Evolutionary conservation across 1,284 basidiomycete genomes (phyloP).

Genomic region (Peniophora sp.): DNA sequence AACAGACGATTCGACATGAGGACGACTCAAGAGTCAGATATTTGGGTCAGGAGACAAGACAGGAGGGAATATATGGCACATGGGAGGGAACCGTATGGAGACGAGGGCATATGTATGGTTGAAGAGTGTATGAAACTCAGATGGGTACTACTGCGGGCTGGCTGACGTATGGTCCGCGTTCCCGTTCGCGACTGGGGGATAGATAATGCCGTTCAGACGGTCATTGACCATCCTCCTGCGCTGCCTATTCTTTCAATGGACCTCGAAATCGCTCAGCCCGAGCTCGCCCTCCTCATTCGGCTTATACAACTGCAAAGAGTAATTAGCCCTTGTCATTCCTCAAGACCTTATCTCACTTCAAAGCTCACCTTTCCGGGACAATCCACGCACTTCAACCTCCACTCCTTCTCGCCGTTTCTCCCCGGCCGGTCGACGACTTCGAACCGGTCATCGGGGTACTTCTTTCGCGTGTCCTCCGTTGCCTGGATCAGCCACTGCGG

Average conservation of each 20-base stretch:
- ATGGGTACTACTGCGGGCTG: too few relatives aligned
- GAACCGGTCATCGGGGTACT: slow-evolving; percentile 81
- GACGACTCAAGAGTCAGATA: too few relatives aligned
- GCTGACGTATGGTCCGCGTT: background rate
- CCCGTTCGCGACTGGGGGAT: background rate
- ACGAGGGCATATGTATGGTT: background rate
- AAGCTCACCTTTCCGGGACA: slow-evolving; percentile 83
- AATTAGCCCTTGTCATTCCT: slow-evolving; percentile 12
- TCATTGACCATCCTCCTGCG: slow-evolving; percentile 56
- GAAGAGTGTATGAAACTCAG: too few relatives aligned
- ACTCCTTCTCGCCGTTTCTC: slow-evolving; percentile 55
- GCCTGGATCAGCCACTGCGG: slow-evolving; percentile 69
- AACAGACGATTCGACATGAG: too few relatives aligned
- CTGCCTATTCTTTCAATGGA: slow-evolving; percentile 77
- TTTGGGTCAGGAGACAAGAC: too few relatives aligned
- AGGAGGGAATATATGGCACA: too few relatives aligned
- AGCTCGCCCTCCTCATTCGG: slow-evolving; percentile 63
- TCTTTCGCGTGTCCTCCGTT: slow-evolving; percentile 55
- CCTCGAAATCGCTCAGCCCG: slow-evolving; percentile 85
- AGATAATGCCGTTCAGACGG: slow-evolving; percentile 16
- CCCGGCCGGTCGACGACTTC: slow-evolving; percentile 64
- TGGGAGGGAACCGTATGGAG: background rate
- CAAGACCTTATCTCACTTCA: background rate
- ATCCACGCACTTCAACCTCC: slow-evolving; percentile 91
- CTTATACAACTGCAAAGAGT: slow-evolving; percentile 67